Base-by-base conservation (phyloP, 148 eudicot species). In the Cornus florida region DNA sequence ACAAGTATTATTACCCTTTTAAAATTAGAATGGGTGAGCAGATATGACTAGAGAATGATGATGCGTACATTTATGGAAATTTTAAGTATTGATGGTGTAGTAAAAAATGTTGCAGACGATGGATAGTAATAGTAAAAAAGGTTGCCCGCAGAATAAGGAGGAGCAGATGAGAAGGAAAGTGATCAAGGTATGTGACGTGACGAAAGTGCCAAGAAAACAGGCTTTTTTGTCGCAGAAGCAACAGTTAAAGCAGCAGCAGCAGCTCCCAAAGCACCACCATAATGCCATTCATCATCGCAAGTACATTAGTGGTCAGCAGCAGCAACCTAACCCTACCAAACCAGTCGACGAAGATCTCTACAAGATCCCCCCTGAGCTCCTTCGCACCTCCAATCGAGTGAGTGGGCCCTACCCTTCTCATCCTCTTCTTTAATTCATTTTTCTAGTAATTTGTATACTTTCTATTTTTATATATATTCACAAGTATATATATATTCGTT, bases 331-430 rank as follows among this genome's bases (percentile, higher is more conserved):
- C 23, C 6, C 28, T 17, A 11, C 56, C 57, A 92, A 82, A 72
- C 86, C 97, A 2, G 92, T 92, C 10, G 97, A 92, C 64, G 94
- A 91, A 84, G 97, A 92, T 83, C 94, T 92, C 50, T 92, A 92
- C 84, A 88, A 91, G 79, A 91, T 92, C 41, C 90, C 97, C 12
- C 89, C 92, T 9, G 85, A 91, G 59, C 94, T 92, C 39, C 88
- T 92, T 32, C 83, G 67, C 80, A 48, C 71, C 56, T 80, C 86
- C 69, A 82, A 87, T 22, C 84, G 88, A 75, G 92, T 90, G 83
- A 87, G 35, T 84, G 88, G 77, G 91, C 89, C 84, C 11, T 5
- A 90, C 89, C 84, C 11, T 5, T 5, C 59, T 67, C 64, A 35
- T 17, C 59, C 59, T 53, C 14, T 53, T 53, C 14, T 3, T 12